A percentile compares a stretch with the other conserved stretches of the same genome.
Conservation (phyloP, 78 protist species). For the Dictyostelium firmibasis region DNA sequence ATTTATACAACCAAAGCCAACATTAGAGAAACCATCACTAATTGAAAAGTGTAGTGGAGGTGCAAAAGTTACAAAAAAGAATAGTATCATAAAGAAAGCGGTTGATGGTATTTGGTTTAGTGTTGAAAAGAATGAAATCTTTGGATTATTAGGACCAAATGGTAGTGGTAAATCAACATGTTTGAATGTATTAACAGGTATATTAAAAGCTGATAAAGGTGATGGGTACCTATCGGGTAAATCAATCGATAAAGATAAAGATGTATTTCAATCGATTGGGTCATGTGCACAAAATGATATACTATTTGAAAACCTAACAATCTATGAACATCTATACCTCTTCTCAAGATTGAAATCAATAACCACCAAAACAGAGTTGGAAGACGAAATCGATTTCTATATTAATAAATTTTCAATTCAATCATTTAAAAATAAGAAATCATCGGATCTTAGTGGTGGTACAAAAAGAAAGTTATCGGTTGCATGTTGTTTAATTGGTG, state of each 20-base stretch:
- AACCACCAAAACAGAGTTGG: background rate
- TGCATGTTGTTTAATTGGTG: conserved; percentile 81
- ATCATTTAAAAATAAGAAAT: background rate
- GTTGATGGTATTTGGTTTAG: conserved; percentile 70
- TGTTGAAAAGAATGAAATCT: conserved; percentile 77
- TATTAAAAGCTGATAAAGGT: conserved; percentile 56
- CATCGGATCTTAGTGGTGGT: conserved; percentile 80
- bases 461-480: conserved; percentile 82
- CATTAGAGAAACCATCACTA: background rate
- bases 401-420: conserved; percentile 3
- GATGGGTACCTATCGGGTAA: conserved; percentile 2
- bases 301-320: conserved; percentile 37
- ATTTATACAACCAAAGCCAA: conserved; percentile 26
- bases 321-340: conserved; percentile 52
- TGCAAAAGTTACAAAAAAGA: background rate
- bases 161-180: conserved; percentile 96
- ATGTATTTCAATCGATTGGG: conserved; percentile 36
- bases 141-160: conserved; percentile 94
- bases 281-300: conserved; percentile 69
- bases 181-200: conserved; percentile 58
- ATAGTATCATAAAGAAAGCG: conserved; percentile 1
- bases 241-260: background rate
- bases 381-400: conserved; percentile 5
- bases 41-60: background rate
- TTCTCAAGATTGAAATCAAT: conserved; percentile 54